phyloP scores from a whole-genome alignment of 2,329 filamentous ascomycete species.

The Myriangium duriaei region DNA sequence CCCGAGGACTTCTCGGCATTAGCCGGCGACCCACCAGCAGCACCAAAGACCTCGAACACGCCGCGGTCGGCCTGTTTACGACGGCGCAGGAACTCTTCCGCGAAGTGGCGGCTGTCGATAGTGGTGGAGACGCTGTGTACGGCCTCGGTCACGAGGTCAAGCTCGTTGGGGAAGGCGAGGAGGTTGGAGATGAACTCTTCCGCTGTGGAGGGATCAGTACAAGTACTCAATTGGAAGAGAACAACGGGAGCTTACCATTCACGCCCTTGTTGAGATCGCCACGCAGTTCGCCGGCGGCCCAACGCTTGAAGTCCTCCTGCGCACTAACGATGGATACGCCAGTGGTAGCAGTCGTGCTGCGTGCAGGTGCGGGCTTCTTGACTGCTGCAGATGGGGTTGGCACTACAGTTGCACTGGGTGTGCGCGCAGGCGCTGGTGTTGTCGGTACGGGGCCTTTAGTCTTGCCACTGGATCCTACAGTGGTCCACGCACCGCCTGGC shows the following conservation, averaged over 20 bases:
- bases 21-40: conserved; percentile 42
- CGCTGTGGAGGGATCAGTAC: conserved; percentile 37
- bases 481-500: conserved; percentile 69
- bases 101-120: conserved; percentile 85
- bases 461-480: conserved; percentile 87
- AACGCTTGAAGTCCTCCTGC: conserved; percentile 87
- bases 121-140: conserved; percentile 79
- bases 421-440: conserved; percentile 46
- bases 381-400: conserved; percentile 17
- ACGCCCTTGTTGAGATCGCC: conserved; percentile 59
- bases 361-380: conserved; percentile 26
- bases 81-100: conserved; percentile 84
- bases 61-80: conserved; percentile 91
- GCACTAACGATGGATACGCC: conserved; percentile 46
- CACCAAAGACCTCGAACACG: conserved; percentile 52
- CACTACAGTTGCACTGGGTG: conserved; percentile 32
- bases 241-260: conserved; percentile 40
- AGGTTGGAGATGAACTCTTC: conserved; percentile 71
- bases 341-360: conserved; percentile 42
- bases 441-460: conserved; percentile 42
- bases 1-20: conserved; percentile 46
- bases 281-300: conserved; percentile 67
- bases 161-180: conserved; percentile 61
- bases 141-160: conserved; percentile 74
- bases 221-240: not conserved